phyloP scores from a whole-genome alignment of 139 green algal species.

The Zygnema cylindricum region DNA sequence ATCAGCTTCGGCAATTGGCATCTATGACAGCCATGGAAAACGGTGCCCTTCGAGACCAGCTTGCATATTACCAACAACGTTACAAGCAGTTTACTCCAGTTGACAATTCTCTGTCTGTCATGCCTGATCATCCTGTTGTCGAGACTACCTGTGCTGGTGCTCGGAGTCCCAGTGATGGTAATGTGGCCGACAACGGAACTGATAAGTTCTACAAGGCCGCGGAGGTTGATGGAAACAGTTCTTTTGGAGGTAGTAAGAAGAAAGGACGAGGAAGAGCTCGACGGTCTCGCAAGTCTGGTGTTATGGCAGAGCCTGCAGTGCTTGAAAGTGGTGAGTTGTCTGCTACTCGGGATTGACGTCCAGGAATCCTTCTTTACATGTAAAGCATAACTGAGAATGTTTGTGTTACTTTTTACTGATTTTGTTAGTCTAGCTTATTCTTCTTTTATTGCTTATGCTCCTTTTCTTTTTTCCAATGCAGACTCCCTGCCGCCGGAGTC shows the following conservation, averaged over 20 bases:
- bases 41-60: slow-evolving; percentile 19
- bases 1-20: slow-evolving; percentile 19
- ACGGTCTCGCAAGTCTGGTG: slow-evolving; percentile 4
- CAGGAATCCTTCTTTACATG: neutral
- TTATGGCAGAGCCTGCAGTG: slow-evolving; percentile 58
- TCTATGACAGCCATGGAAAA: slow-evolving; percentile 36
- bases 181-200: neutral
- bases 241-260: neutral
- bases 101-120: neutral
- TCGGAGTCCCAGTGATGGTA: neutral
- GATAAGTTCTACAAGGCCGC: neutral
- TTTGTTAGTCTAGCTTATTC: neutral
- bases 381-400: slow-evolving; percentile 1
- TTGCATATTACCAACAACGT: slow-evolving; percentile 4
- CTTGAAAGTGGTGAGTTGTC: slow-evolving; percentile 51
- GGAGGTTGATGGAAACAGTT: neutral
- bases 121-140: neutral
- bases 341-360: neutral
- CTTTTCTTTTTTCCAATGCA: slow-evolving; percentile 11
- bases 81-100: neutral
- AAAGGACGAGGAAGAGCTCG: neutral
- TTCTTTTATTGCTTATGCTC: neutral
- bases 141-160: neutral
- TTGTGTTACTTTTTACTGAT: neutral
- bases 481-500: slow-evolving; percentile 60